Evolutionary conservation across 1,139 yeast genomes (phyloP).

Genomic region (Candida sanyaensis): DNA sequence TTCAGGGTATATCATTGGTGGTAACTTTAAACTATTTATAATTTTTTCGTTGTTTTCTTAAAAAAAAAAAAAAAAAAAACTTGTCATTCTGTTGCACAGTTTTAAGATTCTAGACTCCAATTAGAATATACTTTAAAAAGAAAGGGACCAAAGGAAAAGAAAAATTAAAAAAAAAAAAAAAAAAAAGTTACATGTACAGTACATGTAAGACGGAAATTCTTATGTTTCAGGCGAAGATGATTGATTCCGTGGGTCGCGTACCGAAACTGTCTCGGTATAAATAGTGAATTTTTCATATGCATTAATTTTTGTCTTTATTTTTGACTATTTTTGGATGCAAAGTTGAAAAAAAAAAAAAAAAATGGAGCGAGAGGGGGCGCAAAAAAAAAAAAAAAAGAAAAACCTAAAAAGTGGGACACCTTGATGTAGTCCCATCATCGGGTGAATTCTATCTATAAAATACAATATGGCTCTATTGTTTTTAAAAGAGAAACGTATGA

Average conservation of each 20-base stretch:
- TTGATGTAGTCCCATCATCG: too few relatives aligned
- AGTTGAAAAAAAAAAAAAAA: not conserved
- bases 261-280: not conserved
- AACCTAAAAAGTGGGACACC: not conserved
- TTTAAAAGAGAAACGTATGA: too few relatives aligned
- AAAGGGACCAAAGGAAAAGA: too few relatives aligned
- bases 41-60: not conserved
- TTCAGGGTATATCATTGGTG: not conserved
- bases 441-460: too few relatives aligned
- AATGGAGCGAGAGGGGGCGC: not conserved
- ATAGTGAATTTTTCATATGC: not conserved
- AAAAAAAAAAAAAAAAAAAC: too few relatives aligned
- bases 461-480: too few relatives aligned
- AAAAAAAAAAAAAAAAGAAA: not conserved
- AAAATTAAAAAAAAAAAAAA: too few relatives aligned
- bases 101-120: too few relatives aligned
- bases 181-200: too few relatives aligned
- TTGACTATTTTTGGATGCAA: not conserved
- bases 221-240: not conserved
- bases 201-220: too few relatives aligned
- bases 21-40: not conserved
- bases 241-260: not conserved
- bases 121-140: too few relatives aligned
- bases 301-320: not conserved
- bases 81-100: too few relatives aligned